Evolutionary conservation across 176 grass and related monocot genomes (phyloP), one percentile per base, ranked within the genome.

Genomic region (Carex parvula): DNA sequence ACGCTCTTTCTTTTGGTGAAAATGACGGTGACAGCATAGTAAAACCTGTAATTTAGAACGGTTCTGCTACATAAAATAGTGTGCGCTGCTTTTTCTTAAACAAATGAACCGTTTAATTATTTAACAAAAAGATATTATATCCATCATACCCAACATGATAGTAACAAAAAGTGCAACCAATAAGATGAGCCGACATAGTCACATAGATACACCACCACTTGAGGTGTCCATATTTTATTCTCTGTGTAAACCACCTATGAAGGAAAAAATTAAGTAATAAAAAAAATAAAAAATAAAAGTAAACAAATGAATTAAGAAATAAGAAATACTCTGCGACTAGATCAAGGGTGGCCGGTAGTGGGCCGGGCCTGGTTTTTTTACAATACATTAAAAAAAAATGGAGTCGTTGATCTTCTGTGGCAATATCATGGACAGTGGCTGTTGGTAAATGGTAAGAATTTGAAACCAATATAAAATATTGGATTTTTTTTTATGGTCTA

Each of bases 81-180:
- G n/a, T 53, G 37, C 50, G 69, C 69, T 21, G 22, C 46, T 75
- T 75, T 75, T 76, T 54, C 22, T 21, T 54, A 52, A 16, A 52
- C 0, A 75, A 54, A 53, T 53, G 71, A 55, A 76, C 22, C 21
- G 13, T 54, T 26, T 29, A 76, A 29, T 76, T 29, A 76, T 55
- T 76, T 76, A 55, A 75, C 21, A 75, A 75, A 50, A 48, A 73
- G 17, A 29, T 75, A 73, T 37, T 39, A 37, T 8, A 17, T 22
- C 71, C 71, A 75, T 75, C 59, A 66, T 66, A 64, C 66, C 58
- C 12, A 42, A 82, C 18, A 48, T 64, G 58, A 82, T 82, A 61
- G 12, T 81, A 60, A 81, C 79, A 81, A 81, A 80, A 80, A 60
- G 79, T 20, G 59, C 3, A 9, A 18, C 79, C 79, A 81, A 81